A percentile compares a stretch with the other conserved stretches of the same genome.
Conservation (phyloP, 2,329 filamentous ascomycete species). For the Seiridium unicorne region DNA sequence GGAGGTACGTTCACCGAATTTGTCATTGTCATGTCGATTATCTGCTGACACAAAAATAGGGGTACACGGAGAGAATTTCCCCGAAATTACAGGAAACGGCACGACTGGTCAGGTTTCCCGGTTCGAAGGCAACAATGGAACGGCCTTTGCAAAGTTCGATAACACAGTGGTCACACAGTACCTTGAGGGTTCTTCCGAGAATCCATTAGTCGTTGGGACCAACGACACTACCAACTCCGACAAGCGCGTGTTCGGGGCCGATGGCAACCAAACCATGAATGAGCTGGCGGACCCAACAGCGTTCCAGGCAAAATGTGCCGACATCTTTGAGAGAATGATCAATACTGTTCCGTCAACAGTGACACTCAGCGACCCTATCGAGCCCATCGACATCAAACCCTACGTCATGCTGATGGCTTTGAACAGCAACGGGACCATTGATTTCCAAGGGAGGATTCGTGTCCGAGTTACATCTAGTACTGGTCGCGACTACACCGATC, state of each 20-base stretch:
- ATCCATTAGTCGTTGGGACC: conserved; percentile 39
- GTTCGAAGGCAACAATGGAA: conserved; percentile 21
- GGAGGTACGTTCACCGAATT: conserved; percentile 23
- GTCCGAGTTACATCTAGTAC: conserved; percentile 13
- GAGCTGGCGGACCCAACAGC: conserved; percentile 31
- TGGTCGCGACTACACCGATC: conserved; percentile 17
- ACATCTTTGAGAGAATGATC: conserved; percentile 32
- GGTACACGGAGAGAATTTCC: conserved; percentile 42
- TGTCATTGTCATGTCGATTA: too few relatives aligned
- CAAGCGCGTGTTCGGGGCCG: conserved; percentile 39
- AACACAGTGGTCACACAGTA: conserved; percentile 42
- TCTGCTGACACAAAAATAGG: too few relatives aligned
- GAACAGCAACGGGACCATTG: conserved; percentile 20
- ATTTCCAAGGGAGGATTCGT: conserved; percentile 25
- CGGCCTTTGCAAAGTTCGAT: conserved; percentile 32
- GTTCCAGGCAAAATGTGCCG: conserved; percentile 33
- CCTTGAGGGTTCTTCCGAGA: conserved; percentile 35
- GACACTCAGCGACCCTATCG: conserved; percentile 24
- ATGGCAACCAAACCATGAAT: conserved; percentile 42
- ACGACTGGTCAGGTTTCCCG: conserved; percentile 33
- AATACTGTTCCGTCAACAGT: conserved; percentile 30
- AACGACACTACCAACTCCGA: conserved; percentile 40
- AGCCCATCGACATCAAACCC: conserved; percentile 29
- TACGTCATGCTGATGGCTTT: conserved; percentile 25
- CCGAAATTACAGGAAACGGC: conserved; percentile 35